phyloP scores from a whole-genome alignment of 1,284 basidiomycete species.

The Coniophora puteana region DNA sequence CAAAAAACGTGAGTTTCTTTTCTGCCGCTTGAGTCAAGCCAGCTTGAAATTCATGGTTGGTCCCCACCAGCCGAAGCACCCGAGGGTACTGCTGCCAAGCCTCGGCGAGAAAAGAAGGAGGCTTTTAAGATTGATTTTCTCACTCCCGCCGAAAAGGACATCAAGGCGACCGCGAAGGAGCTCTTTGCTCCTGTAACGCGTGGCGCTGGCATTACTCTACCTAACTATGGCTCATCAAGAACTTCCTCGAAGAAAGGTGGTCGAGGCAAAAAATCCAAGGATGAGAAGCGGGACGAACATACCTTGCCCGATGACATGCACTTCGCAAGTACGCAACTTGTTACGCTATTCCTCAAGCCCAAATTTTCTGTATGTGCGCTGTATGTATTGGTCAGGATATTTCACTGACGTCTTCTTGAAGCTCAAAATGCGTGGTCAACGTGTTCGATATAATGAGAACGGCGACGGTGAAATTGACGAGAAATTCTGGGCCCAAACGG shows the following conservation, averaged over 20 bases:
- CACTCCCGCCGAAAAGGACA: slow-evolving; percentile 53
- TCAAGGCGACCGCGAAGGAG: slow-evolving; percentile 74
- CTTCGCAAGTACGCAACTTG: slow-evolving; percentile 86
- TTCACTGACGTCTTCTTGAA: slow-evolving; percentile 25
- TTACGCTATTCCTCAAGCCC: slow-evolving; percentile 94
- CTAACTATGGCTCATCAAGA: slow-evolving; percentile 39
- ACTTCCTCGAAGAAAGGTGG: slow-evolving; percentile 41
- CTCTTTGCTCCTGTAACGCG: slow-evolving; percentile 78
- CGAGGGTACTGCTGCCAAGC: slow-evolving; percentile 47
- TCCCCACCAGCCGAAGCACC: slow-evolving; percentile 43
- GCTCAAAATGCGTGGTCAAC: slow-evolving; percentile 79
- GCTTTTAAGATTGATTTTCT: slow-evolving; percentile 89
- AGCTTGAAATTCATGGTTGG: slow-evolving; percentile 5
- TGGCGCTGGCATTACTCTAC: slow-evolving; percentile 64
- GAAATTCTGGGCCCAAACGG: slow-evolving; percentile 93
- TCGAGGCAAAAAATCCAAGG: slow-evolving; percentile 41
- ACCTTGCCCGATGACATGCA: slow-evolving; percentile 96
- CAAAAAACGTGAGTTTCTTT: slow-evolving; percentile 58
- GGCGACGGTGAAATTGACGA: slow-evolving; percentile 87
- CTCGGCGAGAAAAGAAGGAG: slow-evolving; percentile 77
- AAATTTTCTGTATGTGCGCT: slow-evolving; percentile 74
- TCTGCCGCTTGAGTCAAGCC: background rate
- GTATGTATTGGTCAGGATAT: slow-evolving; percentile 1
- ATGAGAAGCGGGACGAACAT: slow-evolving; percentile 73
- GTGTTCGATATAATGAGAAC: slow-evolving; percentile 50